Evolutionary conservation across 75 land plant genomes (phyloP).

Genomic region (Chamaecyparis obtusa): DNA sequence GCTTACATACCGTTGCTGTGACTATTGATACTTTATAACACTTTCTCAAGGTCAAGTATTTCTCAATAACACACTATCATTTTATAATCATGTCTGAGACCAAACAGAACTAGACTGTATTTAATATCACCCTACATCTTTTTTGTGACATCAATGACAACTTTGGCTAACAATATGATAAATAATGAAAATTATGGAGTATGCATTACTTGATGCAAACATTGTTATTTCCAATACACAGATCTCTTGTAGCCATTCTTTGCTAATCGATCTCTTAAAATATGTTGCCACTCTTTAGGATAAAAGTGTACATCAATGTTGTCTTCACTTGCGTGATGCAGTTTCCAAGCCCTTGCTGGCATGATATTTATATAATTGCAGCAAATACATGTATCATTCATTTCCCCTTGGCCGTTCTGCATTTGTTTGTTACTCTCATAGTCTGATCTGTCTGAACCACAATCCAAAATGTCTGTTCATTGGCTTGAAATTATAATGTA

Average conservation of each 20-base stretch:
- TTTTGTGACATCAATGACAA: too few species aligned
- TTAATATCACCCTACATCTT: too few species aligned
- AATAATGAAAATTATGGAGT: too few species aligned
- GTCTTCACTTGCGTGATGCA: background rate
- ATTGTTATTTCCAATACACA: too few species aligned
- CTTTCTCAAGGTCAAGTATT: too few species aligned
- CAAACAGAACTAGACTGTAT: too few species aligned
- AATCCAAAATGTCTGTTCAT: background rate
- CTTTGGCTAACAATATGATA: too few species aligned
- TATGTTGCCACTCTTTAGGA: background rate
- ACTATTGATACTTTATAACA: too few species aligned
- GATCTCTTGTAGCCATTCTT: background rate
- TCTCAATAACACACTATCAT: too few species aligned
- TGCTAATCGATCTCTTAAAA: background rate
- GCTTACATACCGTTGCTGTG: too few species aligned
- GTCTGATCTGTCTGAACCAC: background rate
- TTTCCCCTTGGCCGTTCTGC: background rate
- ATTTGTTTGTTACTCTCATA: background rate
- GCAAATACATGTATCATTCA: background rate
- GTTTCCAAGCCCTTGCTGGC: background rate
- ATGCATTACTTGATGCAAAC: too few species aligned
- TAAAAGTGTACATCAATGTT: background rate
- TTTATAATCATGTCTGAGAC: too few species aligned
- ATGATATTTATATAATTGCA: background rate
- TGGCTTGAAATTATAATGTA: background rate